A percentile compares a stretch with the other conserved stretches of the same genome.
Conservation (phyloP, 495 filamentous ascomycete genomes). For the Chaetomidium leptoderma region DNA sequence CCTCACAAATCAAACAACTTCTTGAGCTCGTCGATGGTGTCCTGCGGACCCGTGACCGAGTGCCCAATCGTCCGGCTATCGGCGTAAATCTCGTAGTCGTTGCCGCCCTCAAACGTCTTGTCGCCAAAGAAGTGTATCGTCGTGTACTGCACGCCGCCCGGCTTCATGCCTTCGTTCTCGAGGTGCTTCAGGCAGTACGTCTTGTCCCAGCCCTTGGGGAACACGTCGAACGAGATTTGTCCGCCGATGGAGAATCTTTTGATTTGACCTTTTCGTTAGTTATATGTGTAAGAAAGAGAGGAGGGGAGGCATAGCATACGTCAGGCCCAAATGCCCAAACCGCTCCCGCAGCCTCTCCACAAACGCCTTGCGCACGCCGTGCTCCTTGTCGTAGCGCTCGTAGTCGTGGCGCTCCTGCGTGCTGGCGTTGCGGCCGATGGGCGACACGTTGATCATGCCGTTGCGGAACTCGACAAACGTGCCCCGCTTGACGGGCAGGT, state of each 20-base stretch:
- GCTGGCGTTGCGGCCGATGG: conserved; percentile 87
- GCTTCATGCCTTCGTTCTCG: conserved; percentile 67
- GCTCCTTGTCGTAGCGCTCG: conserved; percentile 68
- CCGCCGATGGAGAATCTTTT: conserved; percentile 85
- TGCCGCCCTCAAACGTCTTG: conserved; percentile 83
- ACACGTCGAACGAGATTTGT: conserved; percentile 97
- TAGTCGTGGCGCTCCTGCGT: conserved; percentile 75
- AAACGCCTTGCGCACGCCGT: conserved; percentile 67
- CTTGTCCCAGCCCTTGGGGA: conserved; percentile 97
- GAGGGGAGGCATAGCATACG: conserved; percentile 51
- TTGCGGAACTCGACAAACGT: conserved; percentile 97
- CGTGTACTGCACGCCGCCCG: conserved; percentile 67
- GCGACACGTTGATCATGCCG: conserved; percentile 94
- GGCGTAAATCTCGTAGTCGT: conserved; percentile 88
- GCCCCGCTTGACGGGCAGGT: conserved; percentile 84
- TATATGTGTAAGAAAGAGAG: neutral
- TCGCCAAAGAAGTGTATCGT: conserved; percentile 98
- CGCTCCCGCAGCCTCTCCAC: conserved; percentile 70
- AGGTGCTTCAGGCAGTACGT: conserved; percentile 92
- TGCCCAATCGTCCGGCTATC: conserved; percentile 82
- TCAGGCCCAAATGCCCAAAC: conserved; percentile 79
- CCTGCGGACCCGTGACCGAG: conserved; percentile 71
- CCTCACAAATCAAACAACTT: conserved; percentile 62
- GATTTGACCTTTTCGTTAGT: conserved; percentile 5
- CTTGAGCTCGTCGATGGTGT: conserved; percentile 72